Conservation (phyloP, 1,284 basidiomycete genomes). For the Apiotrichum sp. region DNA sequence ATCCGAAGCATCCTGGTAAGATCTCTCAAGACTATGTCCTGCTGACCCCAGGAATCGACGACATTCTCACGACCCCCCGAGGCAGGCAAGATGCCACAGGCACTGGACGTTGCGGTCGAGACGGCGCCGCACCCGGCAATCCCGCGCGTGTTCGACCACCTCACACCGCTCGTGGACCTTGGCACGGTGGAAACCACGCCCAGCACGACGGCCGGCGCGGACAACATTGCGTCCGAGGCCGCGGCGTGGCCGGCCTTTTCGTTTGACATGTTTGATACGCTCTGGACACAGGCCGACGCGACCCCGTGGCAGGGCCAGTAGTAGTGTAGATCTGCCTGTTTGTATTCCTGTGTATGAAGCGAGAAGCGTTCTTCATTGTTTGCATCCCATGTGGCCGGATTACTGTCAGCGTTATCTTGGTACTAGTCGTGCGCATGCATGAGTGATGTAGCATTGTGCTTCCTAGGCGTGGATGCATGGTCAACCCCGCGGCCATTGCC, state of each 20-base stretch:
- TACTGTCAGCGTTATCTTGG: too few relatives aligned
- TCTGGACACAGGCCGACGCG: conserved; percentile 4
- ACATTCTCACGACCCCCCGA: background rate
- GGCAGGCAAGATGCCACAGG: background rate
- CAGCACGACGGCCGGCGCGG: background rate
- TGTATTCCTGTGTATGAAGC: too few relatives aligned
- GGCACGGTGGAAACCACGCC: background rate
- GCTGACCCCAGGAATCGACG: background rate
- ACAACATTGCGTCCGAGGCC: too few relatives aligned
- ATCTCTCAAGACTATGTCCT: background rate
- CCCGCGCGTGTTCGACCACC: background rate
- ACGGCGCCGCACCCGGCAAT: background rate
- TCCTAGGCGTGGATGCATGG: too few relatives aligned
- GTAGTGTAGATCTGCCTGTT: background rate
- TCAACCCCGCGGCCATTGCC: too few relatives aligned
- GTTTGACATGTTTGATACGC: conserved; percentile 10
- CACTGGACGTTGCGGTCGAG: background rate
- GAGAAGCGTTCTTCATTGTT: too few relatives aligned
- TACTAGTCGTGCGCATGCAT: too few relatives aligned
- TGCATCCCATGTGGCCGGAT: too few relatives aligned
- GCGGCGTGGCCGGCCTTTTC: conserved; percentile 1
- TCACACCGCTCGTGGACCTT: background rate
- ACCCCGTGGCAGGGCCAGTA: background rate
- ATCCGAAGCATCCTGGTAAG: conserved; percentile 8
- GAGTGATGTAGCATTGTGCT: too few relatives aligned